Evolutionary conservation across 768 basidiomycete genomes (phyloP).

Genomic region (Mycena metata): DNA sequence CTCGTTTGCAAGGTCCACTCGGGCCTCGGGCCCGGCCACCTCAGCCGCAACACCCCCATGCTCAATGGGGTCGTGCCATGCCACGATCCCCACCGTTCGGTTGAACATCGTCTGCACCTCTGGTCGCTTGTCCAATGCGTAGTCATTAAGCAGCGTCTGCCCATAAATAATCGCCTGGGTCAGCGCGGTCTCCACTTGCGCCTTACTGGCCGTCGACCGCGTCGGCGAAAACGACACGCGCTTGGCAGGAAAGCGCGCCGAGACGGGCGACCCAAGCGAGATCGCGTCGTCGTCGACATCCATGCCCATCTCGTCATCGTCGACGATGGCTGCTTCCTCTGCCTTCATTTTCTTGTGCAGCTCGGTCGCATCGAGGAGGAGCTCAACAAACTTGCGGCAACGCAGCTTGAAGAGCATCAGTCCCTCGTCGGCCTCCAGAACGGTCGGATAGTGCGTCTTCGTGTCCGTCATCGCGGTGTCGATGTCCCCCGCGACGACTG

Average conservation of each 20-base stretch:
- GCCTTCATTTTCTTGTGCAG: slow-evolving; percentile 72
- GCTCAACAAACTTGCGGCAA: slow-evolving; percentile 89
- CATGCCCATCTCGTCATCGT: slow-evolving; percentile 69
- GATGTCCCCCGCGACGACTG: slow-evolving; percentile 77
- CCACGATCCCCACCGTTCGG: slow-evolving; percentile 83
- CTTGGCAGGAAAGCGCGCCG: slow-evolving; percentile 31
- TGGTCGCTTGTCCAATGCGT: slow-evolving; percentile 71
- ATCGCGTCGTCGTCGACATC: slow-evolving; percentile 65
- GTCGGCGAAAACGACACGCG: slow-evolving; percentile 39
- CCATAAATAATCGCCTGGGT: slow-evolving; percentile 82
- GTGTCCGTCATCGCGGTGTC: slow-evolving; percentile 75
- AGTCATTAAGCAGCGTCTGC: slow-evolving; percentile 76
- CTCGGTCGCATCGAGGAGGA: slow-evolving; percentile 79
- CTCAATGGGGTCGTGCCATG: slow-evolving; percentile 80
- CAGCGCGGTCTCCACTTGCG: slow-evolving; percentile 69
- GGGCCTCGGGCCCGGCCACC: slow-evolving; percentile 76
- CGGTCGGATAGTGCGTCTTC: slow-evolving; percentile 68
- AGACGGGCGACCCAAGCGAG: slow-evolving; percentile 29
- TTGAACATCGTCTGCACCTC: slow-evolving; percentile 78
- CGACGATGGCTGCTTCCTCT: slow-evolving; percentile 45
- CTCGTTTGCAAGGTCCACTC: slow-evolving; percentile 78
- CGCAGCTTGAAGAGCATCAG: slow-evolving; percentile 85
- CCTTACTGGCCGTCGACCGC: slow-evolving; percentile 38
- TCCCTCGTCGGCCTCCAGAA: slow-evolving; percentile 75
- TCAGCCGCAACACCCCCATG: slow-evolving; percentile 75